Percentiles rank a stretch among this genome's conserved stretches.
These are phyloP conservation scores for Annulohypoxylon bovei DNA, from an alignment of 495 filamentous ascomycete genomes.

Conservation along the genomic window DNA sequence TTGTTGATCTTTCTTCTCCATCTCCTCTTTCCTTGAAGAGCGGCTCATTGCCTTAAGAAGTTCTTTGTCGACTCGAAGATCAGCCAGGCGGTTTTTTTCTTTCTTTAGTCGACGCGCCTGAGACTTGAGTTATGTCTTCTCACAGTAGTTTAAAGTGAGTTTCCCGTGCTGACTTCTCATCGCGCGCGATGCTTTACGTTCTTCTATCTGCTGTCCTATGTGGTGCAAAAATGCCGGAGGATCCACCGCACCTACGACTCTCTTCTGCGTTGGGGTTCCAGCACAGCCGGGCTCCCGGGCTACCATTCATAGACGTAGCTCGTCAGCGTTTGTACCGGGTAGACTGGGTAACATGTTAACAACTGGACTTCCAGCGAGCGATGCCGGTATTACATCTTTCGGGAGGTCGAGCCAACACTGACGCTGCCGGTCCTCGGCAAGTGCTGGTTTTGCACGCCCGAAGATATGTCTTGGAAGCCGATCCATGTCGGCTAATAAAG, in stretches of 20 bases:
- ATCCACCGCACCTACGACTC: constrained; percentile 36
- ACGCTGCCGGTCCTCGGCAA: constrained; percentile 38
- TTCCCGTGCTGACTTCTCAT: constrained; percentile 33
- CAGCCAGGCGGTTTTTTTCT: not conserved
- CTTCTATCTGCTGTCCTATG: constrained; percentile 30
- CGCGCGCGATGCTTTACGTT: constrained; percentile 15
- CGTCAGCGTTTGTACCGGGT: constrained; percentile 29
- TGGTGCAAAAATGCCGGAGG: constrained; percentile 32
- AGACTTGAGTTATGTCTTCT: constrained; percentile 17
- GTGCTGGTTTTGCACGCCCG: constrained; percentile 24
- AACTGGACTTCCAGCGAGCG: constrained; percentile 30
- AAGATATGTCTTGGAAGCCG: constrained; percentile 36
- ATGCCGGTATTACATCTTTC: constrained; percentile 35
- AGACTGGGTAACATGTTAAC: constrained; percentile 16
- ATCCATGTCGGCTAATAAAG: constrained; percentile 39
- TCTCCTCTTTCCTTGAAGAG: constrained; percentile 22
- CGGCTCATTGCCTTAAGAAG: constrained; percentile 21
- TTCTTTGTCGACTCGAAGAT: not conserved
- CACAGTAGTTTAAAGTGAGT: constrained; percentile 16
- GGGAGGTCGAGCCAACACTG: constrained; percentile 27
- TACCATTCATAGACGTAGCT: constrained; percentile 26
- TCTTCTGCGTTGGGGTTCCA: constrained; percentile 34
- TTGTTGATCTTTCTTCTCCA: constrained; percentile 1
- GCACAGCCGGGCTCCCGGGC: constrained; percentile 16
- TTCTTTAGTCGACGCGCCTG: constrained; percentile 10